These are phyloP conservation scores for Dichomitus squalens DNA, from an alignment of 1,284 basidiomycete species.

Conservation along the genomic window DNA sequence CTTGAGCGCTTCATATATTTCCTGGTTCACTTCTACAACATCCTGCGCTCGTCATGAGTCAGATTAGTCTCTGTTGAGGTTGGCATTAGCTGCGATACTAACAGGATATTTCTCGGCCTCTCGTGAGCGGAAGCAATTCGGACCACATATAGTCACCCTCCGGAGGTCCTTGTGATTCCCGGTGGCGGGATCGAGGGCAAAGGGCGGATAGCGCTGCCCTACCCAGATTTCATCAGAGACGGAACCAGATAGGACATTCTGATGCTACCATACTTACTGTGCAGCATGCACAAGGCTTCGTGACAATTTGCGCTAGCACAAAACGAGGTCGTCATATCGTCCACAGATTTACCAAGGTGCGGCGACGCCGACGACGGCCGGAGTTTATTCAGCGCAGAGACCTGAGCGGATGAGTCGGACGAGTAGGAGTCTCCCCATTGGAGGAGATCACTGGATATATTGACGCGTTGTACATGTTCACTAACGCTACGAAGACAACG, in stretches of 20 bases:
- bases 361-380: not conserved
- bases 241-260: too few species aligned
- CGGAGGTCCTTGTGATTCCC: not conserved
- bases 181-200: not conserved
- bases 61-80: too few species aligned
- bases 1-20: constrained; percentile 22
- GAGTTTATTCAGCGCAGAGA: not conserved
- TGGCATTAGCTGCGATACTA: too few species aligned
- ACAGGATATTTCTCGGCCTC: not conserved
- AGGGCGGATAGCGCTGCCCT: not conserved
- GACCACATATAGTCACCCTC: constrained; percentile 4
- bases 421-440: not conserved
- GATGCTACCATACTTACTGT: constrained; percentile 31
- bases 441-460: constrained; percentile 2
- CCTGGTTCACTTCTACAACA: not conserved
- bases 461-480: not conserved
- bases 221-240: not conserved
- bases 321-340: constrained; percentile 23
- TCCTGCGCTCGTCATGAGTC: not conserved
- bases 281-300: constrained; percentile 21
- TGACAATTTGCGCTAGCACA: constrained; percentile 36
- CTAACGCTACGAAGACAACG: not conserved
- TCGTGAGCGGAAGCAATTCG: constrained; percentile 9
- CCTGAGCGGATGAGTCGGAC: not conserved
- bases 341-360: not conserved